Conservation (phyloP, 2,329 filamentous ascomycete genomes). For the Alternaria triticimaculans region DNA sequence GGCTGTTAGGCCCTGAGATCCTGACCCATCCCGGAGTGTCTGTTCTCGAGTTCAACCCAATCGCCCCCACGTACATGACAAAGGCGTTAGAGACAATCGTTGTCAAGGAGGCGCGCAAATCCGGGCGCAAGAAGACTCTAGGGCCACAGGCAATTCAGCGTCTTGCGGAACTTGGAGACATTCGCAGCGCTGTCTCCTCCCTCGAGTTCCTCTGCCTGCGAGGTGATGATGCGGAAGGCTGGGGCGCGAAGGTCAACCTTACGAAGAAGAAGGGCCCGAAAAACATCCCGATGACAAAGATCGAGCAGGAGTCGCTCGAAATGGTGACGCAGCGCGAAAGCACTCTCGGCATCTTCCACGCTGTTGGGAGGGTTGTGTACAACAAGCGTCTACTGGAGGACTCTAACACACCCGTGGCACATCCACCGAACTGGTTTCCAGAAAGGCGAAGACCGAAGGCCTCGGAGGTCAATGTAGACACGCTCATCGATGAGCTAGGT, state of each 20-base stretch:
- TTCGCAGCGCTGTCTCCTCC: constrained; percentile 89
- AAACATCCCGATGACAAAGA: constrained; percentile 70
- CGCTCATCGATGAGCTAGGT: constrained; percentile 89
- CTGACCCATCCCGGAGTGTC: constrained; percentile 79
- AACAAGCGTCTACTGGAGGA: constrained; percentile 76
- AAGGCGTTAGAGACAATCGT: constrained; percentile 85
- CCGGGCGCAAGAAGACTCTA: constrained; percentile 75
- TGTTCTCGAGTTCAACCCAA: constrained; percentile 89
- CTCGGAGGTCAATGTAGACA: constrained; percentile 61
- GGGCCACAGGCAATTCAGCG: constrained; percentile 78
- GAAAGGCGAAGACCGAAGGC: constrained; percentile 53
- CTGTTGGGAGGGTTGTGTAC: constrained; percentile 93
- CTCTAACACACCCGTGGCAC: constrained; percentile 39
- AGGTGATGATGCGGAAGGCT: constrained; percentile 79
- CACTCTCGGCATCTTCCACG: constrained; percentile 92
- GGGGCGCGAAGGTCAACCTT: constrained; percentile 77
- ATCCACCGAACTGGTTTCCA: constrained; percentile 56
- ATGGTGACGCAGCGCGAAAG: constrained; percentile 86
- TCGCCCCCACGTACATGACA: constrained; percentile 83
- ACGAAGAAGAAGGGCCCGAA: constrained; percentile 62
- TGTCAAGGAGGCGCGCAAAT: constrained; percentile 82
- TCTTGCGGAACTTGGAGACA: constrained; percentile 86
- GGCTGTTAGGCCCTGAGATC: constrained; percentile 85
- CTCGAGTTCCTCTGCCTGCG: constrained; percentile 91
- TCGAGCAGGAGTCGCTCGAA: constrained; percentile 80